A percentile compares a stretch with the other conserved stretches of the same genome.
phyloP scores from a whole-genome alignment of 2,329 filamentous ascomycete species.

The Neocatenulostroma microsporum region DNA sequence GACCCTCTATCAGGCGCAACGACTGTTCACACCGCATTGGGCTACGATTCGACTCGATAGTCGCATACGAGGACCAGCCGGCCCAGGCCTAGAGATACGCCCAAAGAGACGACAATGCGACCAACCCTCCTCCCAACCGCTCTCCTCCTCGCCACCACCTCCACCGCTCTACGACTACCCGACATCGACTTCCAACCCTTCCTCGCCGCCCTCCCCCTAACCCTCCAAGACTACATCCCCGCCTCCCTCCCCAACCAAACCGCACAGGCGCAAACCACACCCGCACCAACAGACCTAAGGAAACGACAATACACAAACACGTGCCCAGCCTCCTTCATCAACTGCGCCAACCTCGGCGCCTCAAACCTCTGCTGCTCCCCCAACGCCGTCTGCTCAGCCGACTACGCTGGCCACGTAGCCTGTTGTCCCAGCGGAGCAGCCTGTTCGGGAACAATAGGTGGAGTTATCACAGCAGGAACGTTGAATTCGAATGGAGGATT shows the following conservation, averaged over 20 bases:
- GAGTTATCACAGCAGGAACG: slow-evolving; percentile 28
- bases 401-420: slow-evolving; percentile 50
- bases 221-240: slow-evolving; percentile 18
- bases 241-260: slow-evolving; percentile 13
- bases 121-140: background rate
- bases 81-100: no score
- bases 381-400: slow-evolving; percentile 48
- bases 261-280: slow-evolving; percentile 6
- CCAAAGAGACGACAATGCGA: background rate
- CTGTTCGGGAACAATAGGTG: slow-evolving; percentile 49
- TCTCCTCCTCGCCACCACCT: slow-evolving; percentile 5
- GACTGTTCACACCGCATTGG: no score
- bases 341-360: slow-evolving; percentile 46
- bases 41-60: no score
- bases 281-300: slow-evolving; percentile 19
- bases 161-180: slow-evolving; percentile 20
- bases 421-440: slow-evolving; percentile 52
- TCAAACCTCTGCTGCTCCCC: slow-evolving; percentile 49
- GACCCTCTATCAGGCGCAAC: no score
- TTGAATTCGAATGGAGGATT: slow-evolving; percentile 20
- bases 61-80: no score
- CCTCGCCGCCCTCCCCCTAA: slow-evolving; percentile 22
- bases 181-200: slow-evolving; percentile 24
- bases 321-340: slow-evolving; percentile 47
- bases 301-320: slow-evolving; percentile 27